Base-by-base conservation (phyloP, 176 grass and related monocot genomes). In the Tillandsia leiboldiana region DNA sequence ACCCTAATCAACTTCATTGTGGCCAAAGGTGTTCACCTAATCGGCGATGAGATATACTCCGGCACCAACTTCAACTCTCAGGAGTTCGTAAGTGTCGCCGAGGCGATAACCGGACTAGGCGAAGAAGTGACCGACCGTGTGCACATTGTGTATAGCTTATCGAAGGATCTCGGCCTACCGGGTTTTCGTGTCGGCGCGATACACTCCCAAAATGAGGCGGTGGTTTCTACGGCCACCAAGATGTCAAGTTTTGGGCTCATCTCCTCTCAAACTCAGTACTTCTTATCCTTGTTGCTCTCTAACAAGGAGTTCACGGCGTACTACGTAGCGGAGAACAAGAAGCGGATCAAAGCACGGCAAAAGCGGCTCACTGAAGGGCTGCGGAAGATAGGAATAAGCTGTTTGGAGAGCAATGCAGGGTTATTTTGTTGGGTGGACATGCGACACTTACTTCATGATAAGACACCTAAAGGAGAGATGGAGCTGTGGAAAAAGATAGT, bases 171-270 rank as follows among this genome's bases (percentile, higher is more conserved):
- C 3, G 93, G 93, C 61, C 93, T 97, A 13, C 93, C 93, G 0
- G 93, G 93, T 0, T 97, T 97, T 73, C 93, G 93, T 2, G 85
- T 92, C 0, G 93, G 89, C 51, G 93, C 93, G 50, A 85, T 97
- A 67, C 92, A 97, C 78, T 97, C 93, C 8, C 15, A 53, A 27
- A 90, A 97, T 83, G 28, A 79, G 11, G 74, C 49, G 17, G 89
- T 97, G 8, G 84, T 92, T 7, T 83, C 88, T 15, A 81, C 93
- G 9, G 88, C 93, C 1, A 97, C 93, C 69, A 97, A 97, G 81
- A 97, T 97, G 93, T 97, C 93, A 1, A 97, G 93, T 77, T 97
- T 97, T 66, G 93, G 93, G 1, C 83, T 97, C 51, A 77, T 97
- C 11, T 97, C 93, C 17, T 90, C 93, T 0, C 93, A 97, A 67